Evolutionary conservation across 345 rosid genomes (phyloP), one percentile per base, ranked within the genome.

Genomic region (Adansonia digitata): DNA sequence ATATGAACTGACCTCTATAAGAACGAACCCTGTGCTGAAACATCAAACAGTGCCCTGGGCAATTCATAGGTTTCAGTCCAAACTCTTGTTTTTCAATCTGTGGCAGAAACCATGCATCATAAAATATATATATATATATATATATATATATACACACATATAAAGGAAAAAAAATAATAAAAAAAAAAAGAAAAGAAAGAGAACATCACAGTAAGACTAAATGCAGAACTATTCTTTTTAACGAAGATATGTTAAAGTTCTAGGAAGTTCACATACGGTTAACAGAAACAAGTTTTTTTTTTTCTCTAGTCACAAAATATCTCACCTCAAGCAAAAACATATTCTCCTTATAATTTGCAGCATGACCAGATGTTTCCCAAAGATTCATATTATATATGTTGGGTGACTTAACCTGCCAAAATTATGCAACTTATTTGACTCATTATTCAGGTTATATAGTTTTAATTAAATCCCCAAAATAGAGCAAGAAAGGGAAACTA

Each of bases 341-440:
- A 80, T 96, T 93, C 74, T 96, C 97, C 83, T 89, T 96, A 86
- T 93, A 96, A 77, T 93, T 96, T 62, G 88, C 97, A 77, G 94
- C 98, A 85, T 96, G 97, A 74, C 98, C 94, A 35, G 98, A 96
- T 73, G 88, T 96, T 80, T 90, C 95, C 99, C 99, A 93, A 62
- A 95, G 92, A 84, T 85, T 87, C 94, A 95, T 95, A 80, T 93
- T 93, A 79, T 84, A 95, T 84, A 95, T 91, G 84, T 95, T 93
- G 46, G 97, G 99, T 72, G 97, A 78, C 67, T 86, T 89, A 67
- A 95, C 98, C 99, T 95, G 93, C 78, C 78, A 84, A 75, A 68
- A 17, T 52, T 52, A 45, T 66, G 55, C 24, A 75, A 52, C 64
- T 73, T 69, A 56, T 79, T 71, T 49, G 24, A 80, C 14, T 40